A percentile compares a stretch with the other conserved stretches of the same genome.
These are phyloP conservation scores for Calonectria ilicicola DNA, from an alignment of 2,329 filamentous ascomycete genomes.

Conservation along the genomic window DNA sequence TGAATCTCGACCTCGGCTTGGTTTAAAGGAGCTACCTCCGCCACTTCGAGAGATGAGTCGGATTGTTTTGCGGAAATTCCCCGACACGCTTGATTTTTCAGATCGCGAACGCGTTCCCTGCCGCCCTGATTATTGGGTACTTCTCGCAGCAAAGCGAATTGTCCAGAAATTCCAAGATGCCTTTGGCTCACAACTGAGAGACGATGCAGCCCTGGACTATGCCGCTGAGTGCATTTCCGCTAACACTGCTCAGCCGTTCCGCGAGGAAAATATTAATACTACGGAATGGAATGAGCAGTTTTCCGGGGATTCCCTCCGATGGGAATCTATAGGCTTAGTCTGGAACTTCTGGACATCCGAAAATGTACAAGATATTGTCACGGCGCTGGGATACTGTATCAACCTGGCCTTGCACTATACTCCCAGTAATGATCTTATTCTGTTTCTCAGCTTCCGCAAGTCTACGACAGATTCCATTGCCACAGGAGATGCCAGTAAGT, in stretches of 20 bases:
- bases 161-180: constrained; percentile 47
- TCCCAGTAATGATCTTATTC: constrained; percentile 51
- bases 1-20: constrained; percentile 10
- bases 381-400: constrained; percentile 47
- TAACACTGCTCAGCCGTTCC: constrained; percentile 52
- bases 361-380: constrained; percentile 4
- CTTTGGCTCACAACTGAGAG: constrained; percentile 45
- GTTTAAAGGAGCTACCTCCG: constrained; percentile 33
- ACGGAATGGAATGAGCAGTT: constrained; percentile 55
- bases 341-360: constrained; percentile 42
- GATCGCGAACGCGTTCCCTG: constrained; percentile 34
- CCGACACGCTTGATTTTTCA: constrained; percentile 38
- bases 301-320: constrained; percentile 52
- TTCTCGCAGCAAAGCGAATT: constrained; percentile 43
- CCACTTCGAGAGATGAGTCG: constrained; percentile 52
- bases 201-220: constrained; percentile 49
- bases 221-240: constrained; percentile 50
- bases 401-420: constrained; percentile 44
- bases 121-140: constrained; percentile 49
- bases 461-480: constrained; percentile 51
- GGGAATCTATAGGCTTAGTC: constrained; percentile 57
- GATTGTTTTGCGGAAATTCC: constrained; percentile 52
- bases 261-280: constrained; percentile 49
- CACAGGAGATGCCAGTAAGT: constrained; percentile 55
- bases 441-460: constrained; percentile 51